These are phyloP conservation scores for Camelina neglecta DNA, from an alignment of 345 rosid genomes.

Conservation along the genomic window DNA sequence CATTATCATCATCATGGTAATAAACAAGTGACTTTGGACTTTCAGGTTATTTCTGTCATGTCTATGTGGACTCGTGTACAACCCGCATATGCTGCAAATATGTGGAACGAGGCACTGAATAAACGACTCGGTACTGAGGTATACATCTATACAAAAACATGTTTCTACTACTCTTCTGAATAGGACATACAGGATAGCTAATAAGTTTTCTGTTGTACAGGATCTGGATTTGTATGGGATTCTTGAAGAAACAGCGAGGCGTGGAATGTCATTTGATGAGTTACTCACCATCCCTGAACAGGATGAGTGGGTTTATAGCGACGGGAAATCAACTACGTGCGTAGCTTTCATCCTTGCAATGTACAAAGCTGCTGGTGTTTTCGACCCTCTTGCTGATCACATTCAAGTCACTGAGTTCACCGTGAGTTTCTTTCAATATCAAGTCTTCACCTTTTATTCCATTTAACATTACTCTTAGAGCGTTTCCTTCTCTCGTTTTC, in stretches of 20 bases:
- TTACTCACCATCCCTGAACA: slow-evolving; percentile 86
- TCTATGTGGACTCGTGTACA: slow-evolving; percentile 97
- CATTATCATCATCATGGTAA: neutral
- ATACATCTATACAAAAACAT: neutral
- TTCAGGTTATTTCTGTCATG: slow-evolving; percentile 98
- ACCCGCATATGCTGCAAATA: slow-evolving; percentile 96
- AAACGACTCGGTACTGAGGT: slow-evolving; percentile 97
- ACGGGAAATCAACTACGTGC: slow-evolving; percentile 93
- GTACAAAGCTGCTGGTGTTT: slow-evolving; percentile 94
- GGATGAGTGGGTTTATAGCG: slow-evolving; percentile 97
- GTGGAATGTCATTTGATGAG: slow-evolving; percentile 81
- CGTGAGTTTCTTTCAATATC: slow-evolving; percentile 48
- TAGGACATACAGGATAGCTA: neutral
- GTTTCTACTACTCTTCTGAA: neutral
- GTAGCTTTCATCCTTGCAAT: slow-evolving; percentile 92
- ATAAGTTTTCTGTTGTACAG: slow-evolving; percentile 45
- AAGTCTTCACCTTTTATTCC: neutral
- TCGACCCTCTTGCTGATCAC: slow-evolving; percentile 65
- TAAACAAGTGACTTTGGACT: slow-evolving; percentile 18
- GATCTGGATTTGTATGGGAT: slow-evolving; percentile 80
- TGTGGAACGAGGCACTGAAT: slow-evolving; percentile 99
- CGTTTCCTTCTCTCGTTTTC: slow-evolving; percentile 11
- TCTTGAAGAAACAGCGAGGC: slow-evolving; percentile 77
- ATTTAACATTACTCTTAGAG: neutral
- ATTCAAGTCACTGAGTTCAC: slow-evolving; percentile 98